phyloP scores from a whole-genome alignment of 2,329 filamentous ascomycete species.

The Diaporthe humulicola region DNA sequence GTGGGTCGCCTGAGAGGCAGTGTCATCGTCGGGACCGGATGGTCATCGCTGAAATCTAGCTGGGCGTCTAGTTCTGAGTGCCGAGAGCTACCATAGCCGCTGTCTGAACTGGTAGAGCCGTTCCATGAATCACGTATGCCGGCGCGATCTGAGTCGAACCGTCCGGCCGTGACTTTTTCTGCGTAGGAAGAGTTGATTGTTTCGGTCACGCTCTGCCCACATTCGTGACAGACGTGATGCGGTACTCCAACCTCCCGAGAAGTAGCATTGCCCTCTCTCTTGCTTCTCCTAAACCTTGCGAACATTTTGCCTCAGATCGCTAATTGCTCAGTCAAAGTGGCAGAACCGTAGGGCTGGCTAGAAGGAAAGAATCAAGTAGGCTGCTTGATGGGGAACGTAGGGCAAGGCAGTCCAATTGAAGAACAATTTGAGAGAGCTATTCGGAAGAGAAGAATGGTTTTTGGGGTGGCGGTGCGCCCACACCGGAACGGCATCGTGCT shows the following conservation, averaged over 20 bases:
- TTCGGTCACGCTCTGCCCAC: conserved; percentile 22
- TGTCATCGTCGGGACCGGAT: neutral
- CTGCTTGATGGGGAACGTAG: neutral
- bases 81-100: conserved; percentile 32
- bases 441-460: neutral
- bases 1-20: neutral
- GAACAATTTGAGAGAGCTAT: neutral
- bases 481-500: conserved; percentile 11
- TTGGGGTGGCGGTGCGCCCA: neutral
- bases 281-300: conserved; percentile 29
- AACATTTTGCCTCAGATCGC: conserved; percentile 18
- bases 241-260: too few relatives aligned
- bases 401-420: neutral
- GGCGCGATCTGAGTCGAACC: neutral
- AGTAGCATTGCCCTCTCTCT: neutral
- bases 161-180: neutral
- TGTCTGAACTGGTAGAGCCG: conserved; percentile 33
- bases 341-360: neutral
- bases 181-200: neutral
- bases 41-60: neutral
- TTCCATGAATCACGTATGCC: conserved; percentile 28
- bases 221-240: conserved; percentile 29
- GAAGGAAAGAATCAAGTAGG: neutral
- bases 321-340: too few relatives aligned
- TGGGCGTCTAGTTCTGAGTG: neutral